These are phyloP conservation scores for Chlorella sp. DNA, from an alignment of 139 green algal species.

Conservation along the genomic window DNA sequence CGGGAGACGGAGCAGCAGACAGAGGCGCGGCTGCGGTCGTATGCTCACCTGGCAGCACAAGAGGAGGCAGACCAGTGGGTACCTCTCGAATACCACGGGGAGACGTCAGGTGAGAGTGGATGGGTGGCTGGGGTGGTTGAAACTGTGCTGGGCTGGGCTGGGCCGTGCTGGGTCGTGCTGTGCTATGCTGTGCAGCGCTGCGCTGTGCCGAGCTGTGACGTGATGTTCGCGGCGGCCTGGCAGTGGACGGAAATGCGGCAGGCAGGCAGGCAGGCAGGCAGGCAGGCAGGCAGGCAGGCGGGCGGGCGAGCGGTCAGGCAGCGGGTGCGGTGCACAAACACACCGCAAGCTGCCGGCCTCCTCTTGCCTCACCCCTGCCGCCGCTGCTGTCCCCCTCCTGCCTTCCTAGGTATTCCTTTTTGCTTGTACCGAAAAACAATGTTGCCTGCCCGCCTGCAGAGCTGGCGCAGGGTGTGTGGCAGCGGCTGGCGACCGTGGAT, in stretches of 20 bases:
- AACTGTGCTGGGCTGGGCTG: background rate
- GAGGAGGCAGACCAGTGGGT: constrained; percentile 60
- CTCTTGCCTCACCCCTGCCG: background rate
- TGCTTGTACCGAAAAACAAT: no score
- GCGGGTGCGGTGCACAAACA: no score
- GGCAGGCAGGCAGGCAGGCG: background rate
- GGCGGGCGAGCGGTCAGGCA: background rate
- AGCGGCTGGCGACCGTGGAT: constrained; percentile 16
- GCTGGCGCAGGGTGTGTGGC: constrained; percentile 24
- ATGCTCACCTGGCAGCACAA: constrained; percentile 67
- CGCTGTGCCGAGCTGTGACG: no score
- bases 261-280: background rate
- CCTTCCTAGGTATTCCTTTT: no score
- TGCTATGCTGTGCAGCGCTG: background rate
- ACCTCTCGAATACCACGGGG: constrained; percentile 35
- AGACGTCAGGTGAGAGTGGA: constrained; percentile 1
- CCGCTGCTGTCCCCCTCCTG: background rate
- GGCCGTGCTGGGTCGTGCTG: background rate
- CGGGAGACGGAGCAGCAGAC: constrained; percentile 89
- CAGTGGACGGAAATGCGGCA: no score
- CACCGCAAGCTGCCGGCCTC: no score
- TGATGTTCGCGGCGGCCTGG: no score
- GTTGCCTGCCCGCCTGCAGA: background rate
- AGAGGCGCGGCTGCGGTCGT: constrained; percentile 70
- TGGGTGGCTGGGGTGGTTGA: no score